Percentiles rank a stretch among this genome's conserved stretches.
phyloP scores from a whole-genome alignment of 2,329 filamentous ascomycete genomes.

The Gnomoniopsis smithogilvyi region DNA sequence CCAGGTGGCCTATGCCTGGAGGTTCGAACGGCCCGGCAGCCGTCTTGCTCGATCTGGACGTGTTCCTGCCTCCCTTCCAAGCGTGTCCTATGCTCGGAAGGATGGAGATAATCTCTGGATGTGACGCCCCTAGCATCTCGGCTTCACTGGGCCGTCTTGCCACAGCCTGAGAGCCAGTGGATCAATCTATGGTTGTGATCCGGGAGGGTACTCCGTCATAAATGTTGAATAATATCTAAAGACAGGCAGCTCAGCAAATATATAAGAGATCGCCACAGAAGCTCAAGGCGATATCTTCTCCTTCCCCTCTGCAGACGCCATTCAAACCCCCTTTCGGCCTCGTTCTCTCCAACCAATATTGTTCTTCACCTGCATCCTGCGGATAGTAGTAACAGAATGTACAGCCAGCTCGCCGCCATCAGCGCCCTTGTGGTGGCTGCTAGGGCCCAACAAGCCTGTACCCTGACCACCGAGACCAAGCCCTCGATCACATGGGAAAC shows the following conservation, averaged over 20 bases:
- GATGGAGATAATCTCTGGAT: neutral
- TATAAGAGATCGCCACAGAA: neutral
- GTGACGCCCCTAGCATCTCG: neutral
- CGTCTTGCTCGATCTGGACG: neutral
- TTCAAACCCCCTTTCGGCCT: neutral
- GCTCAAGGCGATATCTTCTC: neutral
- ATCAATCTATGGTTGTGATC: neutral
- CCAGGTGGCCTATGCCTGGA: neutral
- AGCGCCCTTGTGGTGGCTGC: constrained; percentile 4
- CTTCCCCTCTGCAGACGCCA: too few species aligned
- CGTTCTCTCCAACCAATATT: neutral
- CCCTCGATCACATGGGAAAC: constrained; percentile 51
- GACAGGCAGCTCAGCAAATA: neutral
- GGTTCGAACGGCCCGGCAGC: constrained; percentile 1
- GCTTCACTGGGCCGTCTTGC: constrained; percentile 9
- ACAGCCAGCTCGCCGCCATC: constrained; percentile 4
- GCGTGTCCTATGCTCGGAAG: neutral
- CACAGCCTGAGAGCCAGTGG: neutral
- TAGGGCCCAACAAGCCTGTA: constrained; percentile 30
- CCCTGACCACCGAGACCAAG: constrained; percentile 45
- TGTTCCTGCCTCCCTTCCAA: too few species aligned
- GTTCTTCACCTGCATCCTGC: neutral
- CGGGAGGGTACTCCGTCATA: neutral
- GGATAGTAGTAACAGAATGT: neutral
- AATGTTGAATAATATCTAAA: neutral